Conservation (phyloP, 768 basidiomycete genomes). For the Macrolepiota dolichaula region DNA sequence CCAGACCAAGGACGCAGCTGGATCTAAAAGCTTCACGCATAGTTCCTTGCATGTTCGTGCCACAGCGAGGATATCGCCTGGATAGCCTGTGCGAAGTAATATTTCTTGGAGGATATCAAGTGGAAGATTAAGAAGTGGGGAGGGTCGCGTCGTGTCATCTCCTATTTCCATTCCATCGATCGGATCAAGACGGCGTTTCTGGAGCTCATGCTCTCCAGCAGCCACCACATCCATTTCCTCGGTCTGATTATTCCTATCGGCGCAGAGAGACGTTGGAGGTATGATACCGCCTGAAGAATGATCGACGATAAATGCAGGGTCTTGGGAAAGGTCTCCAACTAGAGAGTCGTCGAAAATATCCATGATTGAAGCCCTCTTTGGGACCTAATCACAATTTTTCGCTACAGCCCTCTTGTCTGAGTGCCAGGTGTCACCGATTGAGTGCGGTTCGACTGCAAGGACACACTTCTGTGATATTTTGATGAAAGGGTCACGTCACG, state of each 20-base stretch:
- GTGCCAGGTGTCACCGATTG: constrained; percentile 10
- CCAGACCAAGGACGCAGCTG: constrained; percentile 12
- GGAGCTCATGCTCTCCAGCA: neutral
- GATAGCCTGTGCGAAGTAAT: neutral
- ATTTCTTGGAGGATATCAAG: constrained; percentile 10
- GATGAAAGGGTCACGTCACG: too few species aligned
- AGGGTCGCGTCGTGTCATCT: constrained; percentile 19
- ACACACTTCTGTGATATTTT: neutral
- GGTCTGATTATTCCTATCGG: neutral
- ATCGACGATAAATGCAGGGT: neutral
- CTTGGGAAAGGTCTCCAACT: neutral
- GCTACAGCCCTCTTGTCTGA: neutral
- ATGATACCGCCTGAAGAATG: neutral
- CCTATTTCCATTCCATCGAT: neutral
- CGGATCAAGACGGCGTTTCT: neutral
- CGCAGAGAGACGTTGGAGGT: neutral
- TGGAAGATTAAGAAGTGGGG: constrained; percentile 25
- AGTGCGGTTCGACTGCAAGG: neutral
- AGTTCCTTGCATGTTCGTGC: constrained; percentile 9
- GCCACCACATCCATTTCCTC: neutral
- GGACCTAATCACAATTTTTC: neutral
- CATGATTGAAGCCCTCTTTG: neutral
- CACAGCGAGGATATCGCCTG: constrained; percentile 1
- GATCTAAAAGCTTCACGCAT: neutral
- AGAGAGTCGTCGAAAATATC: neutral